Conservation (phyloP, 306 rosid species). For the Glycine soja region DNA sequence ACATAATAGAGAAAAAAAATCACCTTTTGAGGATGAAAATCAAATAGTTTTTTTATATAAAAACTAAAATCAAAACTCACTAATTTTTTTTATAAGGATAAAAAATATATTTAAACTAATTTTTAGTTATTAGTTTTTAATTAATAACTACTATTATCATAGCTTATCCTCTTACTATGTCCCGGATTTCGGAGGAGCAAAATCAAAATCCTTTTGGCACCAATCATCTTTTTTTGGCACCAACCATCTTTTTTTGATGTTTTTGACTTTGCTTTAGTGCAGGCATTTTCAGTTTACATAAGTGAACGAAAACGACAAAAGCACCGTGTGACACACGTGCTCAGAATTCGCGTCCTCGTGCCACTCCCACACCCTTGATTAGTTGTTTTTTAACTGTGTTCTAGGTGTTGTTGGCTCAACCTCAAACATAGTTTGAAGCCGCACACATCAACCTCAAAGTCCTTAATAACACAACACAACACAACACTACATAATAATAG, state of each 20-base stretch:
- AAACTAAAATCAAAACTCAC: too few species aligned
- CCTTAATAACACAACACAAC: conserved; percentile 6
- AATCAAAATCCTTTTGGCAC: neutral
- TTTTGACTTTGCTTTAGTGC: neutral
- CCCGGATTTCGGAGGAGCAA: neutral
- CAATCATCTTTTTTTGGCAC: neutral
- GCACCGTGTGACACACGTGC: conserved; percentile 15
- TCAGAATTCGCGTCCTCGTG: conserved; percentile 38
- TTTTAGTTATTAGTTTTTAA: too few species aligned
- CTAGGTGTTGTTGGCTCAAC: conserved; percentile 45
- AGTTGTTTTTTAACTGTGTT: conserved; percentile 43
- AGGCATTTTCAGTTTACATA: neutral
- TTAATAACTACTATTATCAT: too few species aligned
- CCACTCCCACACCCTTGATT: conserved; percentile 2
- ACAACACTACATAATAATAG: neutral
- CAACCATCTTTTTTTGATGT: neutral
- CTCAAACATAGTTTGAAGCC: conserved; percentile 14
- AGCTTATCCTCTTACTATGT: neutral
- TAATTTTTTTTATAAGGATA: too few species aligned
- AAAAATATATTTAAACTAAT: too few species aligned
- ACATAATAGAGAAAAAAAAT: too few species aligned
- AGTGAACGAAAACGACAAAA: conserved; percentile 1
- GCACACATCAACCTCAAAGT: conserved; percentile 12
- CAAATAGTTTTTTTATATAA: too few species aligned
- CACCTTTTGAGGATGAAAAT: too few species aligned